Evolutionary conservation across 2,329 filamentous ascomycete species (phyloP).

Genomic region (Exophiala dermatitidis): DNA sequence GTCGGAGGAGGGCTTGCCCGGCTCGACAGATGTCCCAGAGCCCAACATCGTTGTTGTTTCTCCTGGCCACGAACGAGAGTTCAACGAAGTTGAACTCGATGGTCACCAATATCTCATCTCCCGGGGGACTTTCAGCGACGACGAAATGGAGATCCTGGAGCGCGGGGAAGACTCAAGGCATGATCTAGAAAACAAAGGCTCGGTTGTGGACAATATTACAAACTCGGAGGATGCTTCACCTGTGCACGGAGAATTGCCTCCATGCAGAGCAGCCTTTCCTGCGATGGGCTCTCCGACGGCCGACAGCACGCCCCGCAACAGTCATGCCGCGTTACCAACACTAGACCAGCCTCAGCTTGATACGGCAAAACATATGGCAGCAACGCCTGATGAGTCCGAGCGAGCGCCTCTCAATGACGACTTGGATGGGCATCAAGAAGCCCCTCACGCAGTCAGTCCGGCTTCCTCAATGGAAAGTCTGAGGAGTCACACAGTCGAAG

Average conservation of each 20-base stretch:
- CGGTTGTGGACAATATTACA: not conserved
- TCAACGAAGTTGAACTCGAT: constrained; percentile 24
- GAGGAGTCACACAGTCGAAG: not conserved
- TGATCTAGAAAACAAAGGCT: not conserved
- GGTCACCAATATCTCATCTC: constrained; percentile 23
- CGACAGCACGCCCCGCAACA: constrained; percentile 24
- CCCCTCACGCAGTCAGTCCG: not conserved
- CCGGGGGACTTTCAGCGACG: constrained; percentile 19
- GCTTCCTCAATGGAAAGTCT: not conserved
- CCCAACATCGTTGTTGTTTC: constrained; percentile 23
- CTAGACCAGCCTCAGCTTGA: constrained; percentile 1
- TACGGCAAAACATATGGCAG: not conserved
- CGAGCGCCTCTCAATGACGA: not conserved
- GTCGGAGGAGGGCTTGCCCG: constrained; percentile 5
- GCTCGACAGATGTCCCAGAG: constrained; percentile 16
- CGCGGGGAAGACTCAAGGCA: not conserved
- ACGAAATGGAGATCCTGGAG: constrained; percentile 21
- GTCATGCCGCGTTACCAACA: constrained; percentile 12
- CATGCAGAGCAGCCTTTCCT: constrained; percentile 12
- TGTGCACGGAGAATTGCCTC: not conserved
- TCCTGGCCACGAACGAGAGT: constrained; percentile 20
- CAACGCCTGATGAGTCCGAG: not conserved
- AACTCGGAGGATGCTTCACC: not conserved
- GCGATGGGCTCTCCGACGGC: constrained; percentile 14
- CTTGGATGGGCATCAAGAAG: not conserved